Evolutionary conservation across 2,329 filamentous ascomycete species (phyloP), one percentile per base, ranked within the genome.

Genomic region (Blastomyces parvus): DNA sequence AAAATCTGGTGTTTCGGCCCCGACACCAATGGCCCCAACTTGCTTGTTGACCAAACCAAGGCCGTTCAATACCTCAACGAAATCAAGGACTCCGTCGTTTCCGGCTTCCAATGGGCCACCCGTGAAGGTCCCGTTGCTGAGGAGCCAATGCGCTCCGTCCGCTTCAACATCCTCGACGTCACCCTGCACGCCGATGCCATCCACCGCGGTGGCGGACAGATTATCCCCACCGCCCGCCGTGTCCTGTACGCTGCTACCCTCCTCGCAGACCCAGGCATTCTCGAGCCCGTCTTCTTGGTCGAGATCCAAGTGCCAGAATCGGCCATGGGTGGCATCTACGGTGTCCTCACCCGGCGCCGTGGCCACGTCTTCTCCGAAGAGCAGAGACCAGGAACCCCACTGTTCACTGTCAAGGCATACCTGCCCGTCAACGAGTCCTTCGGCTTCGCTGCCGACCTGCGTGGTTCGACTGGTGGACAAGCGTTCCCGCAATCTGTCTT

Each of bases 1-100:
- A 99, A 99, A 91, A 99, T 99, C 81, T 99, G 94, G 94, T 95
- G 90, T 79, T 99, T 99, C 83, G 94, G 94, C 81, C 94, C 94
- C 74, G 94, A 99, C 81, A 96, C 91, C 79, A 94, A 84, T 76
- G 94, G 94, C 80, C 88, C 94, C 86, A 99, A 99, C 88, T 83
- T 99, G 86, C 84, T 99, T 73, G 88, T 99, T 77, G 94, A 99
- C 83, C 94, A 97, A 88, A 97, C 93, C 86, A 99, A 97, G 90
- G 94, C 94, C 73, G 94, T 99, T 71, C 94, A 99, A 85, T 99
- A 97, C 88, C 86, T 99, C 77, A 94, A 91, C 84, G 94, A 99
- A 90, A 99, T 99, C 88, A 99, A 99, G 90, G 94, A 99, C 78
- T 97, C 93, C 66, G 88, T 97, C 73, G 92, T 97, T 77, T 97